Base-by-base conservation (phyloP, 1,139 yeast genomes). In the Hanseniaspora sp. region DNA sequence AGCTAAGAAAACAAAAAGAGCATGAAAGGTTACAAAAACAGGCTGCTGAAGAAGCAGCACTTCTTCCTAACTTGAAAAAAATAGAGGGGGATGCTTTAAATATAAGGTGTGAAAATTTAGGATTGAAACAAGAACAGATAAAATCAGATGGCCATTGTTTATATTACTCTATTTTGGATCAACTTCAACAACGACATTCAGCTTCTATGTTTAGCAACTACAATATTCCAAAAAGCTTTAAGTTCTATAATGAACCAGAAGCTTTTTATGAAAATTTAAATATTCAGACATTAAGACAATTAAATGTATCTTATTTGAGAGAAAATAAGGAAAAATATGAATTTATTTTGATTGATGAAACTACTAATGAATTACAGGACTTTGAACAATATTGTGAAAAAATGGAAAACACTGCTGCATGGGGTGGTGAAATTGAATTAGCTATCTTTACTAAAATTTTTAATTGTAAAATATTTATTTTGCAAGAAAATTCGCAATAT, bases 371-470 rank as follows among this genome's bases (percentile, higher is more conserved):
- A 13, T 61, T 84, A 59, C 72, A 76, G 45, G 85, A 85, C 58
- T 69, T 90, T 31, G 82, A 77, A 40, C 78, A 77, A n/a, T 92
- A 92, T 66, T 76, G 87, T 8, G 67, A 71, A 1, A 83, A 82
- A 59, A 74, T 92, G 55, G 83, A 76, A 55, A 71, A 70, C 15
- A 86, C 96, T 0, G 81, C 95, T 0, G 78, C 86, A 74, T 92
- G 98, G 98, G 98, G 98, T 33, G 94, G 96, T 5, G 97, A 92
- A 63, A 73, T 88, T 73, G 98, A 92, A 70, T 80, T 90, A 18
- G 67, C 86, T 62, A 96, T 97, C 0, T 71, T 88, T 45, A 75
- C 94, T 0, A 75, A 79, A 57, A 77, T 77, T 9, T 85, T 75
- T 62, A 74, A 81, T 56, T 80, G 86, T 61, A 83, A 88, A 1